Conservation (phyloP, 805 yeast species). For the Candida xyloterini region DNA sequence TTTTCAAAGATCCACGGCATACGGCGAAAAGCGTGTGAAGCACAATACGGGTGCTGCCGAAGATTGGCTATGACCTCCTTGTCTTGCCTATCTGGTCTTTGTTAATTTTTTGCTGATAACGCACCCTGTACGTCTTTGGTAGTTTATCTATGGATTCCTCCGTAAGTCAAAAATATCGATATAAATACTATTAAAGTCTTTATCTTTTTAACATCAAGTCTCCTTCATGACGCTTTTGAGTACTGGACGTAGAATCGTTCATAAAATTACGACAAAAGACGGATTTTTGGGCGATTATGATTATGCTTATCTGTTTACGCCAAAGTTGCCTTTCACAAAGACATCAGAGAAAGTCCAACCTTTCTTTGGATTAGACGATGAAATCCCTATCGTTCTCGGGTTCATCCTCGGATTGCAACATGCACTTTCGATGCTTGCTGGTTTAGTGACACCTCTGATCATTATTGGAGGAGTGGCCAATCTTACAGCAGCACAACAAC, state of each 20-base stretch:
- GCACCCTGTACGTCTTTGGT: background rate
- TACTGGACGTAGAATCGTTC: slow-evolving; percentile 8
- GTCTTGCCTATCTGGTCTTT: background rate
- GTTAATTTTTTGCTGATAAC: background rate
- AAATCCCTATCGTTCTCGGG: slow-evolving; percentile 79
- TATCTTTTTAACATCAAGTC: background rate
- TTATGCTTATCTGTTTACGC: slow-evolving; percentile 75
- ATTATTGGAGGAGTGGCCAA: slow-evolving; percentile 65
- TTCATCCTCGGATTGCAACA: slow-evolving; percentile 83
- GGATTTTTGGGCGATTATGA: slow-evolving; percentile 88
- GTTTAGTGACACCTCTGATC: slow-evolving; percentile 81
- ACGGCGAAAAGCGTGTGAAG: background rate
- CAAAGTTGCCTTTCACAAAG: slow-evolving; percentile 66
- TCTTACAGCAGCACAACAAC: slow-evolving; percentile 45
- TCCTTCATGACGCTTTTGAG: background rate
- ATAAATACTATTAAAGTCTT: background rate
- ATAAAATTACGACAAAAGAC: slow-evolving; percentile 58
- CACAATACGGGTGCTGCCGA: background rate
- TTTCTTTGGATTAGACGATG: slow-evolving; percentile 76
- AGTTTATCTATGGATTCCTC: background rate
- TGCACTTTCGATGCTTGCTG: slow-evolving; percentile 87
- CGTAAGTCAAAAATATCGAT: background rate
- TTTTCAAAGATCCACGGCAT: too few relatives aligned
- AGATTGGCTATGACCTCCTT: too few relatives aligned
- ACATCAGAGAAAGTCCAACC: slow-evolving; percentile 58